Conservation (phyloP, 352 stramenopile species). For the Lagenidium sp. region DNA sequence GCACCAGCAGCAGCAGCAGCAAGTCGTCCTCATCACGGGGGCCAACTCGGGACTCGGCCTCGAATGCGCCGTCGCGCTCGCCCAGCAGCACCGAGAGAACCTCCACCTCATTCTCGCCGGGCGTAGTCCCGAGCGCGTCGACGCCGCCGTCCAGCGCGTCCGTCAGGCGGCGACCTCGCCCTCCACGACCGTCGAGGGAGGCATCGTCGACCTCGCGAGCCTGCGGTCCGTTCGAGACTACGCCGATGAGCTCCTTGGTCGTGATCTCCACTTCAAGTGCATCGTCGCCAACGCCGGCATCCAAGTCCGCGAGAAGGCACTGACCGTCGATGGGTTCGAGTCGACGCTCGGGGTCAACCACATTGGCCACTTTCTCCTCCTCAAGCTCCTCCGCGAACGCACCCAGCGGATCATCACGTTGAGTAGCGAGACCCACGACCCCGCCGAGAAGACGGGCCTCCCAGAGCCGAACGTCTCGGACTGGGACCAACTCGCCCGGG, state of each 20-base stretch:
- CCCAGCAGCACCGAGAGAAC: slow-evolving; percentile 11
- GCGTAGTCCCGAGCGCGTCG: slow-evolving; percentile 16
- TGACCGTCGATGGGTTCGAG: slow-evolving; percentile 27
- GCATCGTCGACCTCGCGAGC: slow-evolving; percentile 23
- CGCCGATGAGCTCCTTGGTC: slow-evolving; percentile 4
- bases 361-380: slow-evolving; percentile 27
- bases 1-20: not conserved
- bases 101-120: slow-evolving; percentile 20
- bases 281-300: slow-evolving; percentile 37
- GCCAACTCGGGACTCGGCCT: slow-evolving; percentile 22
- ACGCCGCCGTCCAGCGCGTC: slow-evolving; percentile 10
- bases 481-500: slow-evolving; percentile 13
- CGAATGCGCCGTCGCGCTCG: slow-evolving; percentile 15
- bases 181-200: slow-evolving; percentile 13
- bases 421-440: slow-evolving; percentile 19
- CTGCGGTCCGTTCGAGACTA: slow-evolving; percentile 17
- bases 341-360: slow-evolving; percentile 29
- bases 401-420: slow-evolving; percentile 18
- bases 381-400: slow-evolving; percentile 10
- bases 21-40: slow-evolving; percentile 22
- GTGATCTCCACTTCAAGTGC: slow-evolving; percentile 13
- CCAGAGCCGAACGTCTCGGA: slow-evolving; percentile 14
- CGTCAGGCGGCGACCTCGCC: not conserved
- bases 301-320: slow-evolving; percentile 7
- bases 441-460: slow-evolving; percentile 9